Conservation (phyloP, 768 basidiomycete species). For the Podaxis sp. region DNA sequence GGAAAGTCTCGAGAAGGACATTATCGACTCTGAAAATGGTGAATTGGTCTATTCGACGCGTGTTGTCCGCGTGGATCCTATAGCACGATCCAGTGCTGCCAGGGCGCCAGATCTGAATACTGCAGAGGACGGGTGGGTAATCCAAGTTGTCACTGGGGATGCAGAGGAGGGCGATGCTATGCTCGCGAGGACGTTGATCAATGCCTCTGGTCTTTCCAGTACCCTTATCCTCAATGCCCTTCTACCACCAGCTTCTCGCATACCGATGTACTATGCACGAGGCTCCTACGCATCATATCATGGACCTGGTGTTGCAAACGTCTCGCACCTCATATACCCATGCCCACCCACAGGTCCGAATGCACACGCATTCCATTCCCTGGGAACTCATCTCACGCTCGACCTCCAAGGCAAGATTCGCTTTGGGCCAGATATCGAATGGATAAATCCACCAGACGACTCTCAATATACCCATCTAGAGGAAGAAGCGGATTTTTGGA, state of each 20-base stretch:
- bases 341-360: conserved; percentile 66
- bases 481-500: conserved; percentile 74
- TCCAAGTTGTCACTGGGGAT: conserved; percentile 67
- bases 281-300: conserved; percentile 89
- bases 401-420: conserved; percentile 80
- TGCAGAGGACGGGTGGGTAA: conserved; percentile 75
- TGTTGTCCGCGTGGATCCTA: conserved; percentile 82
- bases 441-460: conserved; percentile 57
- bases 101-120: conserved; percentile 23
- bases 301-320: conserved; percentile 64
- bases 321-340: conserved; percentile 86
- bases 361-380: conserved; percentile 68
- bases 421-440: conserved; percentile 93
- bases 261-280: conserved; percentile 76
- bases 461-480: conserved; percentile 20
- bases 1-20: conserved; percentile 78
- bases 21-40: conserved; percentile 63
- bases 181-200: conserved; percentile 73
- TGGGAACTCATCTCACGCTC: conserved; percentile 90
- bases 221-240: conserved; percentile 69
- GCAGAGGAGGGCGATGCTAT: conserved; percentile 51
- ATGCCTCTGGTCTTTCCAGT: conserved; percentile 75
- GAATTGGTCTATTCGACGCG: conserved; percentile 74
- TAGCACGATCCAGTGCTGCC: conserved; percentile 21
- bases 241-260: conserved; percentile 46